Conservation (phyloP, 208 protist genomes). For the Wallacemonas rigidus region DNA sequence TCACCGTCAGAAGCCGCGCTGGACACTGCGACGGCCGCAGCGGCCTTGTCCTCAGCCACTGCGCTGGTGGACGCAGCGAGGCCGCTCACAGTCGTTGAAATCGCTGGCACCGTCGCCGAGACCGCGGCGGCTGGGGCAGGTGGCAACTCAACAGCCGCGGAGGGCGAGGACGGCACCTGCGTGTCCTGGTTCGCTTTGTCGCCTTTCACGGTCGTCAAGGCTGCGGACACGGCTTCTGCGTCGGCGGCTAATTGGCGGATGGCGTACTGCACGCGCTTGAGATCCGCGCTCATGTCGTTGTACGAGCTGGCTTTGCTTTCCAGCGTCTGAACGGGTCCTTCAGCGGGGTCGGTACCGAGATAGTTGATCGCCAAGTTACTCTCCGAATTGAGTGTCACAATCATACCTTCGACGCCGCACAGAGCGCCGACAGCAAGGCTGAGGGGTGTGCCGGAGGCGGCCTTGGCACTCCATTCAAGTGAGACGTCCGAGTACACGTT, state of each 20-base stretch:
- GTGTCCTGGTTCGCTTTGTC: not conserved
- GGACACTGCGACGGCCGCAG: not conserved
- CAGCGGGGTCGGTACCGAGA: constrained; percentile 92
- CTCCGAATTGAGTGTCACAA: constrained; percentile 69
- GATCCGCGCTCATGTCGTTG: constrained; percentile 81
- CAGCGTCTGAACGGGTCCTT: constrained; percentile 64
- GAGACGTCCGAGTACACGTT: constrained; percentile 84
- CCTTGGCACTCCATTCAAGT: constrained; percentile 88
- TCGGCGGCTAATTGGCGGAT: constrained; percentile 47
- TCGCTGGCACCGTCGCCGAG: not conserved
- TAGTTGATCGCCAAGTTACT: constrained; percentile 84
- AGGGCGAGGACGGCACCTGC: too few species aligned
- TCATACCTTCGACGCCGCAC: constrained; percentile 72
- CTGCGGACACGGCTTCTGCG: constrained; percentile 12
- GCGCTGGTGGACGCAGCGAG: not conserved
- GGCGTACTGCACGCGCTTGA: constrained; percentile 61
- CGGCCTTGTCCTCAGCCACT: too few species aligned
- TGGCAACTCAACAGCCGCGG: not conserved
- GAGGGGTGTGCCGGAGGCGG: constrained; percentile 48
- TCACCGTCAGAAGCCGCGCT: not conserved
- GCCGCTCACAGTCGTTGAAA: not conserved
- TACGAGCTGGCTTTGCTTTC: constrained; percentile 83
- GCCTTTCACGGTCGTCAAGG: not conserved
- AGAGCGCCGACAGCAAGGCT: constrained; percentile 61
- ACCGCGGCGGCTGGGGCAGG: not conserved